phyloP scores from a whole-genome alignment of 2,329 filamentous ascomycete genomes.

The Sclerotinia nivalis region DNA sequence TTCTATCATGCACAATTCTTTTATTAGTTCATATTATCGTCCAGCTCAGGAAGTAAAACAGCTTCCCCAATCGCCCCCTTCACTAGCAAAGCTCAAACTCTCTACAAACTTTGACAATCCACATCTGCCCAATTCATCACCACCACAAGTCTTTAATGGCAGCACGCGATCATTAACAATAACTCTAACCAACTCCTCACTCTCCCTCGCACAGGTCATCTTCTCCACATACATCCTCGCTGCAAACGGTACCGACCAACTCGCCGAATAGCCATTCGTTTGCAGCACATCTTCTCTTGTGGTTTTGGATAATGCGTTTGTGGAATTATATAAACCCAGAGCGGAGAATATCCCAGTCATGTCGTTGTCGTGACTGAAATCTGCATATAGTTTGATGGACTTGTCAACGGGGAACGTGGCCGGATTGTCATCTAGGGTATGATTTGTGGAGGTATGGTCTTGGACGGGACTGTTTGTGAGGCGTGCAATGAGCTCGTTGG shows the following conservation, averaged over 20 bases:
- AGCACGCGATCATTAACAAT: slow-evolving; percentile 84
- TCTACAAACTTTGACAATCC: slow-evolving; percentile 68
- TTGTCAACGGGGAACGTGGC: slow-evolving; percentile 70
- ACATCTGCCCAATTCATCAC: slow-evolving; percentile 71
- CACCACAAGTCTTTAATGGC: slow-evolving; percentile 67
- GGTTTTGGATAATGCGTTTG: slow-evolving; percentile 53
- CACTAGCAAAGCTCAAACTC: slow-evolving; percentile 70
- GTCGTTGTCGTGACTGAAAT: slow-evolving; percentile 91
- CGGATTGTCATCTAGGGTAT: slow-evolving; percentile 67
- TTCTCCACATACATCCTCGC: slow-evolving; percentile 85
- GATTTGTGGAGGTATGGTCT: slow-evolving; percentile 76
- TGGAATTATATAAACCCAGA: slow-evolving; percentile 74
- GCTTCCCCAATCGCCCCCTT: slow-evolving; percentile 70
- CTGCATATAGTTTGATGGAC: slow-evolving; percentile 68
- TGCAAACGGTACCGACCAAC: slow-evolving; percentile 81
- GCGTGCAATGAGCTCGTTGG: slow-evolving; percentile 83
- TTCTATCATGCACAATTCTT: background rate
- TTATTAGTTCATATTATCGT: background rate
- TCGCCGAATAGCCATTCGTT: slow-evolving; percentile 69
- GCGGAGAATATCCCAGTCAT: slow-evolving; percentile 77
- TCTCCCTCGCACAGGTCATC: slow-evolving; percentile 62
- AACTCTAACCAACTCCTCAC: slow-evolving; percentile 73
- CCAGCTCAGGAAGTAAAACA: slow-evolving; percentile 50
- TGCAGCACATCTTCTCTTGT: slow-evolving; percentile 52
- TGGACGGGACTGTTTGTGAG: slow-evolving; percentile 68